phyloP scores from a whole-genome alignment of 1,139 yeast genomes.

The Kodamaea anthophila region DNA sequence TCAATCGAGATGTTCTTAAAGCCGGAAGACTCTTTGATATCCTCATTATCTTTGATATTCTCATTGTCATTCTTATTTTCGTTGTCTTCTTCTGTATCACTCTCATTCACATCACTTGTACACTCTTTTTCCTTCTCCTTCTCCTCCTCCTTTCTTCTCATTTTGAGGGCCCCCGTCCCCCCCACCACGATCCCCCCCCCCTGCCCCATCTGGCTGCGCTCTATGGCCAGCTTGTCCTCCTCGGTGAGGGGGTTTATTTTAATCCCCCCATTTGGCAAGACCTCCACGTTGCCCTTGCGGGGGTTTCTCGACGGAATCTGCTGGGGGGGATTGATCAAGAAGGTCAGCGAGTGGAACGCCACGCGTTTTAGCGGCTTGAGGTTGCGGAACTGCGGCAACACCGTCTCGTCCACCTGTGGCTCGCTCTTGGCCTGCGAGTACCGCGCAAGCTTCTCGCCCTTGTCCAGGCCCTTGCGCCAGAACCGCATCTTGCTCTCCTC shows the following conservation, averaged over 20 bases:
- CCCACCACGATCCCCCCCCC: conserved; percentile 80
- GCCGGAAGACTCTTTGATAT: neutral
- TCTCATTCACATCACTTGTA: conserved; percentile 15
- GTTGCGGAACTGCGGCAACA: conserved; percentile 11
- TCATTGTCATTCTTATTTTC: neutral
- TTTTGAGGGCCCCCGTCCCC: conserved; percentile 61
- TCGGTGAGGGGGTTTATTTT: conserved; percentile 57
- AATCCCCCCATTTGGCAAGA: conserved; percentile 52
- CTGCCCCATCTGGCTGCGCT: conserved; percentile 43
- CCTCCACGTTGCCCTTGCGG: conserved; percentile 66
- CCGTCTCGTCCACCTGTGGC: conserved; percentile 1
- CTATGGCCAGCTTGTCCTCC: conserved; percentile 42
- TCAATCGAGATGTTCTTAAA: conserved; percentile 28
- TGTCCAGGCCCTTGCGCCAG: conserved; percentile 5
- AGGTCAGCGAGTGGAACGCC: conserved; percentile 67
- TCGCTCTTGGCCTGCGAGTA: neutral
- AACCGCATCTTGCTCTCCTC: conserved; percentile 5
- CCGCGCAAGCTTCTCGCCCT: neutral
- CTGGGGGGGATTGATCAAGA: conserved; percentile 68
- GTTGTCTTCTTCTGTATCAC: conserved; percentile 16
- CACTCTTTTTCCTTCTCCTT: conserved; percentile 9
- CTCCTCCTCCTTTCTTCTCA: conserved; percentile 19
- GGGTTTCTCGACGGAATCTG: conserved; percentile 63
- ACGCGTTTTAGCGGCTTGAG: conserved; percentile 54
- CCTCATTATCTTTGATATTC: neutral